Conservation (phyloP, 2,329 filamentous ascomycete genomes). For the Cladorrhinum sp. region DNA sequence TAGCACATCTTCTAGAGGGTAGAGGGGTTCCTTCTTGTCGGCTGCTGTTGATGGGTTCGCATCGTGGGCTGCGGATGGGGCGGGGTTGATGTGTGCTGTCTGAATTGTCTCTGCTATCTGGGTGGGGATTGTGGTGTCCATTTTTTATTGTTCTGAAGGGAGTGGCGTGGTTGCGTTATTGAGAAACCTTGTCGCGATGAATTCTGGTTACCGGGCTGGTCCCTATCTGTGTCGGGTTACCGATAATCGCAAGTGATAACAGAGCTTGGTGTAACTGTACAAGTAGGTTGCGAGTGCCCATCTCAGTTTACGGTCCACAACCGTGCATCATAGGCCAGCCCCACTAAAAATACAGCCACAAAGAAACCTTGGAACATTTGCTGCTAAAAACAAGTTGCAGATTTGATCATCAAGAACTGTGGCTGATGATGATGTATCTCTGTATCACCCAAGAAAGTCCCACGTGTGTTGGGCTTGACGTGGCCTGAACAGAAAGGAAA, state of each 20-base stretch:
- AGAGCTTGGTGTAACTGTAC: background rate
- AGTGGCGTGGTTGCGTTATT: background rate
- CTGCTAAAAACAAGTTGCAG: background rate
- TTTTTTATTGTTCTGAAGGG: conserved; percentile 38
- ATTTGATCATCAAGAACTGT: background rate
- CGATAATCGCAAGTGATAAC: background rate
- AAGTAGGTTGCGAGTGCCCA: background rate
- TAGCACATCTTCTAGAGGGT: conserved; percentile 27
- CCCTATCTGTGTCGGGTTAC: too few species aligned
- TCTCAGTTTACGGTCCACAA: background rate
- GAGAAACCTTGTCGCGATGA: background rate
- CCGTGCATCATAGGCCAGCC: background rate
- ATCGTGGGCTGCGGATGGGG: conserved; percentile 71
- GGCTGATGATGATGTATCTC: background rate
- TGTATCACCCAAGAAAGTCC: background rate
- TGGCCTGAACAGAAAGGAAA: background rate
- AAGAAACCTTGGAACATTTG: background rate
- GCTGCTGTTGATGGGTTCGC: conserved; percentile 75
- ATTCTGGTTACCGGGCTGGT: background rate
- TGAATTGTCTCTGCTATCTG: conserved; percentile 79
- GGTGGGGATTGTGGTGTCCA: conserved; percentile 56
- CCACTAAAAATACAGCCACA: conserved; percentile 6
- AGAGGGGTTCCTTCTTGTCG: conserved; percentile 62
- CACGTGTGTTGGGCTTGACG: background rate
- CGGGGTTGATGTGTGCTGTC: conserved; percentile 69